These are phyloP conservation scores for Harringtonia lauricola DNA, from an alignment of 2,329 filamentous ascomycete genomes.

Conservation along the genomic window DNA sequence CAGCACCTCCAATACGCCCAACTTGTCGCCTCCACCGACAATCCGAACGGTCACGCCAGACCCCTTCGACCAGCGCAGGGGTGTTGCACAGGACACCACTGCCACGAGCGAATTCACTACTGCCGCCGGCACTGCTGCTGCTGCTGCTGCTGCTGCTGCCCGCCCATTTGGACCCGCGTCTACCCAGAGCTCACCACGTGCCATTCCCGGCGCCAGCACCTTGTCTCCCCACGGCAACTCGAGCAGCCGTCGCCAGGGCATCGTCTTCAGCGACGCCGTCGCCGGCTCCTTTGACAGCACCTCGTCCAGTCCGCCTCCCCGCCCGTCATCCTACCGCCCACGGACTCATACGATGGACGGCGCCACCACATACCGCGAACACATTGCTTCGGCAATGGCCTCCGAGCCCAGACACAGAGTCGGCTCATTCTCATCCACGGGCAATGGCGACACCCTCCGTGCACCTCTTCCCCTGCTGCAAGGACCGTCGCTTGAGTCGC, in stretches of 20 bases:
- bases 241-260: slow-evolving; percentile 37
- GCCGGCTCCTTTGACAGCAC: slow-evolving; percentile 37
- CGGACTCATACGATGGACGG: slow-evolving; percentile 49
- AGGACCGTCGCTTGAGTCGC: slow-evolving; percentile 28
- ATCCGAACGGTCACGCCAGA: slow-evolving; percentile 61
- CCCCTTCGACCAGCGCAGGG: slow-evolving; percentile 21
- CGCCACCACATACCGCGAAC: slow-evolving; percentile 31
- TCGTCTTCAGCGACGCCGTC: slow-evolving; percentile 49
- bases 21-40: slow-evolving; percentile 23
- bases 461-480: slow-evolving; percentile 25
- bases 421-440: slow-evolving; percentile 57
- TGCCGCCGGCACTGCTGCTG: background rate
- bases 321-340: slow-evolving; percentile 31
- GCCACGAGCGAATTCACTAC: background rate
- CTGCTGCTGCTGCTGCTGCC: slow-evolving; percentile 10
- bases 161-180: slow-evolving; percentile 25
- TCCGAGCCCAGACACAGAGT: slow-evolving; percentile 50
- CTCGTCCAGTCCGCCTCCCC: slow-evolving; percentile 29
- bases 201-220: slow-evolving; percentile 31
- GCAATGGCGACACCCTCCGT: slow-evolving; percentile 34
- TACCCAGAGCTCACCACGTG: slow-evolving; percentile 35
- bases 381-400: slow-evolving; percentile 24
- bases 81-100: slow-evolving; percentile 16
- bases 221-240: slow-evolving; percentile 15
- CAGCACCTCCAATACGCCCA: background rate